A percentile compares a stretch with the other conserved stretches of the same genome.
These are phyloP conservation scores for Auriculariales sp. DNA, from an alignment of 768 basidiomycete genomes.

Conservation along the genomic window DNA sequence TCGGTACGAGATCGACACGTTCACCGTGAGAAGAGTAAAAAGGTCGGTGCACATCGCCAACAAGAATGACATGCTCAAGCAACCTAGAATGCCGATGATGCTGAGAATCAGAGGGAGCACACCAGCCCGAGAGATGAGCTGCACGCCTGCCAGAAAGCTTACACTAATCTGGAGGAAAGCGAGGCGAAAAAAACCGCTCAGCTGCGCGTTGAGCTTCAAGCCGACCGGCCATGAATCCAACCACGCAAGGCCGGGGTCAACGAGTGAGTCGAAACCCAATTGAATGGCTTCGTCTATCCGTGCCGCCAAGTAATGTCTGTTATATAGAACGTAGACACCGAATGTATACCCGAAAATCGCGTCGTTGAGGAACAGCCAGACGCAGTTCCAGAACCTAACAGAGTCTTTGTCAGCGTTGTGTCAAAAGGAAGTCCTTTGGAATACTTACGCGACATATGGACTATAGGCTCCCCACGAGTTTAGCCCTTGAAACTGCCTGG, in stretches of 20 bases:
- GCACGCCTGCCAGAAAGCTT: slow-evolving; percentile 50
- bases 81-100: slow-evolving; percentile 16
- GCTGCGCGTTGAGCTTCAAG: slow-evolving; percentile 86
- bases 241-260: slow-evolving; percentile 54
- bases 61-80: slow-evolving; percentile 23
- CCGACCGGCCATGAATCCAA: slow-evolving; percentile 94
- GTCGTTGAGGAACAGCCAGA: slow-evolving; percentile 89
- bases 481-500: background rate
- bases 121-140: background rate
- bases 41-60: slow-evolving; percentile 48
- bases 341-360: slow-evolving; percentile 68
- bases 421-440: background rate
- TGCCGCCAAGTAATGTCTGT: slow-evolving; percentile 35
- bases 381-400: slow-evolving; percentile 71
- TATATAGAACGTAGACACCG: slow-evolving; percentile 56
- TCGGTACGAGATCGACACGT: slow-evolving; percentile 57
- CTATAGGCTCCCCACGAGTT: background rate
- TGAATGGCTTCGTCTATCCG: slow-evolving; percentile 18
- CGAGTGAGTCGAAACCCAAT: slow-evolving; percentile 20
- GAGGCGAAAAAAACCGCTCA: slow-evolving; percentile 75
- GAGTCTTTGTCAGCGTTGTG: background rate
- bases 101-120: slow-evolving; percentile 18
- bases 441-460: background rate
- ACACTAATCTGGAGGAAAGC: slow-evolving; percentile 50
- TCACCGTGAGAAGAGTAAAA: slow-evolving; percentile 49